A percentile compares a stretch with the other conserved stretches of the same genome.
Evolutionary conservation across 805 yeast species (phyloP).

Genomic region (Candida parachauliodes): DNA sequence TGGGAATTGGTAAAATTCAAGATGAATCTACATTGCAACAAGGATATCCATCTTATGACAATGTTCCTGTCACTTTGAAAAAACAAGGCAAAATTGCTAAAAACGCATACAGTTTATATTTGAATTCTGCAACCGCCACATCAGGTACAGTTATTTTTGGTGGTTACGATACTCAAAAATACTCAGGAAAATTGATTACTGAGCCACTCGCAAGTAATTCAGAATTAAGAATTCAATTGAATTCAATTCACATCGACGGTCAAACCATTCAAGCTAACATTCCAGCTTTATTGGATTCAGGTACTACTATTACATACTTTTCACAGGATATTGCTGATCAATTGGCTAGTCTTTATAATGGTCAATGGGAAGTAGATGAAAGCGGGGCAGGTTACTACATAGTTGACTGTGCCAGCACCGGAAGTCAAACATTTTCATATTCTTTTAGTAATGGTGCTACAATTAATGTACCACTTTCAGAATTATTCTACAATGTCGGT

Average conservation of each 20-base stretch:
- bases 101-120: slow-evolving; percentile 35
- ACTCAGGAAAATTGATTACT: slow-evolving; percentile 17
- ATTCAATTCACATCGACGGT: slow-evolving; percentile 26
- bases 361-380: neutral
- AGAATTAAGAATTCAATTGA: slow-evolving; percentile 42
- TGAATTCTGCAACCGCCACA: slow-evolving; percentile 18
- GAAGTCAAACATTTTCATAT: neutral
- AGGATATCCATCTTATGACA: slow-evolving; percentile 19
- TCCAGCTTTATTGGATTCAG: slow-evolving; percentile 32
- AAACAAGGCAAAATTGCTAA: slow-evolving; percentile 30
- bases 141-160: slow-evolving; percentile 30
- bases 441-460: slow-evolving; percentile 10
- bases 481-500: slow-evolving; percentile 16
- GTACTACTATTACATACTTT: slow-evolving; percentile 38
- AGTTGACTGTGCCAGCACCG: slow-evolving; percentile 5
- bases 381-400: neutral
- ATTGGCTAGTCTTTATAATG: slow-evolving; percentile 1
- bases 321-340: slow-evolving; percentile 28
- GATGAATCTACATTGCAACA: slow-evolving; percentile 17
- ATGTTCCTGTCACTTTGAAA: slow-evolving; percentile 32
- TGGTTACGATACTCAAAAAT: slow-evolving; percentile 29
- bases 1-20: slow-evolving; percentile 60
- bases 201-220: neutral
- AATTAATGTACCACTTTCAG: slow-evolving; percentile 46
- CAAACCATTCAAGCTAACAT: slow-evolving; percentile 14